These are phyloP conservation scores for Orobanche coerulescens DNA, from an alignment of 257 asterid genomes.

Conservation along the genomic window DNA sequence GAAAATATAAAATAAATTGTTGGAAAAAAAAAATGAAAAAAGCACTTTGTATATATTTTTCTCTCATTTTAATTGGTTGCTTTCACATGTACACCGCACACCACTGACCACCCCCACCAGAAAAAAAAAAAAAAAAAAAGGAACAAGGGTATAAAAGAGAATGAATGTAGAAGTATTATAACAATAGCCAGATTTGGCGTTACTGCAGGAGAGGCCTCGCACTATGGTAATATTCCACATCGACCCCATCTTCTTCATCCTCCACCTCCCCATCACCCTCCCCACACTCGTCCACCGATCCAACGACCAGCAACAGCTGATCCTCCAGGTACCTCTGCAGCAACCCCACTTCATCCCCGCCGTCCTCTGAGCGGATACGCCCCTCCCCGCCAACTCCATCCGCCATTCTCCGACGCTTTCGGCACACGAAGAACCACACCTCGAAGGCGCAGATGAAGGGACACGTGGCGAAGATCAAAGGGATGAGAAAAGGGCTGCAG, in stretches of 20 bases:
- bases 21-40: too few relatives aligned
- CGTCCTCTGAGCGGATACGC: background rate
- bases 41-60: too few relatives aligned
- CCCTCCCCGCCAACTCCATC: background rate
- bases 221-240: constrained; percentile 37
- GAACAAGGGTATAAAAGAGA: background rate
- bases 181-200: constrained; percentile 1
- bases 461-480: constrained; percentile 29
- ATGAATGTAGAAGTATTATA: background rate
- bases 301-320: constrained; percentile 35
- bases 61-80: background rate
- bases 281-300: constrained; percentile 25
- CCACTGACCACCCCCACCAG: too few relatives aligned
- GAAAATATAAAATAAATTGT: background rate
- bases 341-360: constrained; percentile 25
- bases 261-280: constrained; percentile 23
- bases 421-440: constrained; percentile 22
- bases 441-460: constrained; percentile 38
- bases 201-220: constrained; percentile 36
- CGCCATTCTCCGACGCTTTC: constrained; percentile 21
- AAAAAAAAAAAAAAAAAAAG: background rate
- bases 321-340: constrained; percentile 51
- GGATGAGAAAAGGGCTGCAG: constrained; percentile 44
- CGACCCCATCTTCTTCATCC: constrained; percentile 25
- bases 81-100: background rate